Base-by-base conservation (phyloP, 75 land plant genomes). In the Selaginella tamariscina region DNA sequence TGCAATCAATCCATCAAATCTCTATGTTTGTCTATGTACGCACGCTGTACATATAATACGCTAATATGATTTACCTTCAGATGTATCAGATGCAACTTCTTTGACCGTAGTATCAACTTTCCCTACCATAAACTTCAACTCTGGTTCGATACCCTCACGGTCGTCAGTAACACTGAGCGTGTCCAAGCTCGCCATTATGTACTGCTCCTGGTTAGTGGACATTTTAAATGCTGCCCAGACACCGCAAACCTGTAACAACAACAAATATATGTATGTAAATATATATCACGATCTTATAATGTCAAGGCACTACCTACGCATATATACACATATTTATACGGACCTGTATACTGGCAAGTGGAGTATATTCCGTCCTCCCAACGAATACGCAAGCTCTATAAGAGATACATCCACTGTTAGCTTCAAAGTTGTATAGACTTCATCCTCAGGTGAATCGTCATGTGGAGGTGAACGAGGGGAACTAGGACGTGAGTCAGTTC, bases 281-380 rank as follows among this genome's bases (percentile, higher is more conserved):
- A 30, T 11, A 20, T 28, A 28, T 30, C 49, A 15, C 5, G n/a
- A n/a, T n/a, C n/a, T n/a, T n/a, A n/a, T n/a, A n/a, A n/a, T n/a
- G n/a, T n/a, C n/a, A n/a, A n/a, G n/a, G n/a, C n/a, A n/a, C n/a
- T n/a, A n/a, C n/a, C n/a, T n/a, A n/a, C n/a, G n/a, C n/a, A n/a
- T n/a, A n/a, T n/a, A n/a, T n/a, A n/a, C n/a, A n/a, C n/a, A n/a
- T n/a, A n/a, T n/a, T n/a, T 27, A 2, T 26, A 56, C 30, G 26
- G 74, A 92, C 98, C 96, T 94, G 91, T 28, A 88, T 56, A 57
- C 79, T 82, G 23, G 96, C 91, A 27, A 94, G 74, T 57, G 91
- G 33, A 67, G 86, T 57, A 66, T 85, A 91, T 75, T 93, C 79
- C 67, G 83, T 39, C 23, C 67, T 28, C 9, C 96, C 98, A 29